Percentiles rank a stretch among this genome's conserved stretches.
Conservation (phyloP, 1,139 yeast species). For the Hyphopichia wangnamkhiaoensis region DNA sequence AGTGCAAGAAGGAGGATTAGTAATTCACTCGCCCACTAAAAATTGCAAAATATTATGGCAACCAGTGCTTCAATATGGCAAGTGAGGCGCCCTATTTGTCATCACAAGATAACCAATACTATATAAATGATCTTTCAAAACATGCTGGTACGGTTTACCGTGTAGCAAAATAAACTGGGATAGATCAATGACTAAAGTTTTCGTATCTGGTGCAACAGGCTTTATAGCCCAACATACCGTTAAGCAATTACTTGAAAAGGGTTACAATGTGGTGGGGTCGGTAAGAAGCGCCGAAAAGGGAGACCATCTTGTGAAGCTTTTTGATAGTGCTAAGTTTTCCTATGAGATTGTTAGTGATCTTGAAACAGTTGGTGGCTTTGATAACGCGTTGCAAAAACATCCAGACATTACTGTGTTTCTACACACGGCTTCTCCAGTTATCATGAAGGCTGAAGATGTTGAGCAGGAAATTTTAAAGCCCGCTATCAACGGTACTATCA, state of each 20-base stretch:
- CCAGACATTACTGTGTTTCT: slow-evolving; percentile 16
- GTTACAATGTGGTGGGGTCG: slow-evolving; percentile 24
- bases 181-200: slow-evolving; percentile 16
- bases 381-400: slow-evolving; percentile 18
- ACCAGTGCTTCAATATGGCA: not conserved
- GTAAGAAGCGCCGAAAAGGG: slow-evolving; percentile 26
- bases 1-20: not conserved
- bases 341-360: slow-evolving; percentile 21
- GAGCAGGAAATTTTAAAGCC: slow-evolving; percentile 22
- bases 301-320: slow-evolving; percentile 15
- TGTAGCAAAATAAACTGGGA: no score
- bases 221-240: slow-evolving; percentile 22
- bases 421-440: slow-evolving; percentile 24
- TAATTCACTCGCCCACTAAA: not conserved
- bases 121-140: not conserved
- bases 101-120: no score
- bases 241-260: slow-evolving; percentile 14
- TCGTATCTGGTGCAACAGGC: slow-evolving; percentile 22
- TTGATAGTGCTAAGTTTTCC: slow-evolving; percentile 13
- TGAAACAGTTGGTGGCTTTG: slow-evolving; percentile 17
- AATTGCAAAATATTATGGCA: not conserved
- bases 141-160: not conserved
- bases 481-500: slow-evolving; percentile 25
- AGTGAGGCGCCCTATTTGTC: not conserved
- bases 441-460: slow-evolving; percentile 16